Evolutionary conservation across 805 yeast species (phyloP), one percentile per base, ranked within the genome.

Genomic region (Blastobotrys attinorum): DNA sequence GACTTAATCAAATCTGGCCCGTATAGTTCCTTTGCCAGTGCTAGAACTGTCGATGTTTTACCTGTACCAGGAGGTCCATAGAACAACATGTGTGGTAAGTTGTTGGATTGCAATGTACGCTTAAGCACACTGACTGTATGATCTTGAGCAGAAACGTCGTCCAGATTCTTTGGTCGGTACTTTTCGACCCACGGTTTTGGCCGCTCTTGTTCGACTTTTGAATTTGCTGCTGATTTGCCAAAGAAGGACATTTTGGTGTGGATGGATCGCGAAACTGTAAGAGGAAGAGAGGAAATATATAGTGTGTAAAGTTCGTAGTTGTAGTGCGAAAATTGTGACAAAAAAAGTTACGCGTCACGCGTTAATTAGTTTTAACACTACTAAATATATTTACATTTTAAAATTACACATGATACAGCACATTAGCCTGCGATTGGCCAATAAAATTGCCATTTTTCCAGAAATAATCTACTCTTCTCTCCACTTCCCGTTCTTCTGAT

Each of bases 51-150:
- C 2, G 95, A 84, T 0, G 96, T 87, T 61, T 87, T 87, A 52
- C 96, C 96, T 0, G 95, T 87, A n/a, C 96, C 96, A 10, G 96
- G 96, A 1, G 96, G 95, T 0, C 96, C 97, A 61, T 92, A 92
- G 64, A 92, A 92, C 43, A 92, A 71, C 56, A 92, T 67, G 65
- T 92, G 98, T 8, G 66, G 67, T 32, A 52, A 54, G 60, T 90
- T 92, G 22, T 89, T 83, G 10, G 90, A 76, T 45, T 77, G 71
- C 16, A 92, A 62, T 1, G 96, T 83, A 57, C 80, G 79, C 60
- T 83, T 82, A 48, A 92, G 68, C 23, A 92, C 90, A 17, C 74
- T 76, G 8, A 90, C 85, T 0, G 97, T 88, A 53, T 86, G 88
- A 40, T 81, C 90, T 60, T 92, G 99, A 0, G 97, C 85, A 3